Evolutionary conservation across 2,329 filamentous ascomycete genomes (phyloP).

Genomic region (Penicillium olsonii): DNA sequence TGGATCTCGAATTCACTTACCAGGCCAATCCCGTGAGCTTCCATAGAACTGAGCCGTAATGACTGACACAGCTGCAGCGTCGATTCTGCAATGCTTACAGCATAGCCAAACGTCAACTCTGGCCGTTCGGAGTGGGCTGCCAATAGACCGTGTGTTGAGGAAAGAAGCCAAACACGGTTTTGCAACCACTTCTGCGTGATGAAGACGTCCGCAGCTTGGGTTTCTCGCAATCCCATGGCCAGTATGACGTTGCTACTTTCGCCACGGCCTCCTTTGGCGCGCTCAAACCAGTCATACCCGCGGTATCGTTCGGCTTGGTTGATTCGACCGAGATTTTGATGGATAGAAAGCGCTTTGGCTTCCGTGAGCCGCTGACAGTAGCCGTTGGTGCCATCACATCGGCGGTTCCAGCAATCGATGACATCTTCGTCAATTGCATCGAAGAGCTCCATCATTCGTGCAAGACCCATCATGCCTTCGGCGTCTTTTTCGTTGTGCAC

Average conservation of each 20-base stretch:
- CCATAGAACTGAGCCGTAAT: slow-evolving; percentile 40
- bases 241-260: slow-evolving; percentile 22
- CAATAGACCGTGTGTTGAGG: slow-evolving; percentile 43
- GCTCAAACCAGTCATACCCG: slow-evolving; percentile 43
- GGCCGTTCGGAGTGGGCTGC: slow-evolving; percentile 35
- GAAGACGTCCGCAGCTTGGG: slow-evolving; percentile 45
- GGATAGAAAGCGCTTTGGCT: slow-evolving; percentile 54
- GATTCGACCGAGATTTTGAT: slow-evolving; percentile 35
- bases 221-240: slow-evolving; percentile 36
- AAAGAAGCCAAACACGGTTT: slow-evolving; percentile 46
- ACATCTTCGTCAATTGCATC: slow-evolving; percentile 48
- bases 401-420: slow-evolving; percentile 46
- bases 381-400: slow-evolving; percentile 62
- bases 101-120: slow-evolving; percentile 41
- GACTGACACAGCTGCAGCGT: slow-evolving; percentile 38
- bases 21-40: slow-evolving; percentile 45
- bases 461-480: slow-evolving; percentile 45
- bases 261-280: slow-evolving; percentile 26
- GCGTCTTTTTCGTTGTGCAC: slow-evolving; percentile 48
- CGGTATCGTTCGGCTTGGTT: slow-evolving; percentile 38
- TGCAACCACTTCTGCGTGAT: slow-evolving; percentile 48
- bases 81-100: slow-evolving; percentile 36
- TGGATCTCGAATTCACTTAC: slow-evolving; percentile 24
- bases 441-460: slow-evolving; percentile 47
- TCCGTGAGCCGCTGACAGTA: slow-evolving; percentile 68